Base-by-base conservation (phyloP, 2,329 filamentous ascomycete species). In the Nigrospora sphaerica region DNA sequence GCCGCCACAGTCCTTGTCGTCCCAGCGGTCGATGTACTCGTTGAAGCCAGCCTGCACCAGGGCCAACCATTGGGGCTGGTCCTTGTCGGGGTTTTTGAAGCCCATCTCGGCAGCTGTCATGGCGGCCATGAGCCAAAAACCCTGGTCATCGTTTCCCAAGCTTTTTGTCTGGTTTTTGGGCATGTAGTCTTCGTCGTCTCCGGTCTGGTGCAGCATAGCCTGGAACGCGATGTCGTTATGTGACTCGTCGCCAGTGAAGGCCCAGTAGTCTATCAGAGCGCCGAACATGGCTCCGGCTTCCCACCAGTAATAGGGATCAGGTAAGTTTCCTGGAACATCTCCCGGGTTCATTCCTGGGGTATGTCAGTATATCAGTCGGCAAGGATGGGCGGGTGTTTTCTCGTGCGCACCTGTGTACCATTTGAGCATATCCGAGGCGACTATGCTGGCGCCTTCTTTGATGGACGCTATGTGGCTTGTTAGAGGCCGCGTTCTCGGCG, bases 101-200 rank as follows among this genome's bases (percentile, higher is more conserved):
- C 81, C 82, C 57, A 83, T 79, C 65, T 95, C 88, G 34, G 85
- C 84, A 3, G 88, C 88, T 11, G 79, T 77, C 73, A 95, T 86
- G 49, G 84, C 86, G 1, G 88, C 80, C 71, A 93, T 77, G n/a
- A 79, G 86, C 88, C 88, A 95, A 66, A 93, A 92, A 6, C 86
- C 83, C 63, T 88, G 85, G 56, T 88, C 85, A 52, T 89, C 85
- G 64, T 88, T 88, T 52, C 84, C 84, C 50, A 76, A 64, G 2
- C 74, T 75, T 41, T 69, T 64, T 7, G 79, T 81, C 62, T 83
- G 80, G 62, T 84, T 85, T n/a, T 62, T 58, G 3, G 84, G 84
- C 81, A 85, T 83, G 60, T 74, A 86, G 59, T 86, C 78, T 12
- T 62, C 57, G 50, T 79, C 72, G n/a, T 73, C 65, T 35, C 80